Evolutionary conservation across 208 protist genomes (phyloP).

Genomic region (Wallacemonas collosoma): DNA sequence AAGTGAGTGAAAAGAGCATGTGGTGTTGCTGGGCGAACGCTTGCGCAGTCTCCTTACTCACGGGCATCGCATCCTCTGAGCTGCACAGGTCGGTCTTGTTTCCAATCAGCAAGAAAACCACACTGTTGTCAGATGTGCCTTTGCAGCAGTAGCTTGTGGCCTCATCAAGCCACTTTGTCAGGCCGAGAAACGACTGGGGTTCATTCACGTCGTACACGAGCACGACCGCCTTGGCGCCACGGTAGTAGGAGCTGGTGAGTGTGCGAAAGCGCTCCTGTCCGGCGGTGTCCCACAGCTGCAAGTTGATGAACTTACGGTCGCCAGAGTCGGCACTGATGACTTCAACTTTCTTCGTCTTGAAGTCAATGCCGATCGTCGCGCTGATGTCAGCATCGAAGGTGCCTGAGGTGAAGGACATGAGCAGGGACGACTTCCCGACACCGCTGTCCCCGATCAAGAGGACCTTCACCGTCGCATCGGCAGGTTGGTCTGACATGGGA

Average conservation of each 20-base stretch:
- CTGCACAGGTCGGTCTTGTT: conserved; percentile 82
- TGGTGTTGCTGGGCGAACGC: conserved; percentile 66
- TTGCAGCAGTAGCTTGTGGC: conserved; percentile 54
- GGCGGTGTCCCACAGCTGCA: conserved; percentile 92
- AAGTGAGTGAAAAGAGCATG: conserved; percentile 86
- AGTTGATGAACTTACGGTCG: conserved; percentile 63
- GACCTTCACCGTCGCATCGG: conserved; percentile 78
- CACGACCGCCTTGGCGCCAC: conserved; percentile 79
- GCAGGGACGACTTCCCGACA: conserved; percentile 82
- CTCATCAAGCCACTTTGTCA: conserved; percentile 82
- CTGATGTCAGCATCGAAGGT: conserved; percentile 60
- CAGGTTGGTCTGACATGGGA: conserved; percentile 5
- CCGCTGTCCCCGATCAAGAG: conserved; percentile 82
- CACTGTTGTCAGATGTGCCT: conserved; percentile 34
- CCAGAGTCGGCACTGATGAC: conserved; percentile 56
- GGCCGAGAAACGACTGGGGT: conserved; percentile 64
- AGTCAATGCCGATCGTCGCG: conserved; percentile 91
- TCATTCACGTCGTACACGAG: conserved; percentile 92
- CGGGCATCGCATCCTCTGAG: conserved; percentile 41
- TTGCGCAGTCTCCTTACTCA: conserved; percentile 50
- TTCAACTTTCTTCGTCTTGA: conserved; percentile 73
- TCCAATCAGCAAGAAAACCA: conserved; percentile 79
- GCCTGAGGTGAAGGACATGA: conserved; percentile 79
- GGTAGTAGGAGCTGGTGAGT: conserved; percentile 83
- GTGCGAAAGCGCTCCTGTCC: conserved; percentile 88